Conservation (phyloP, 768 basidiomycete genomes). For the Lenzites betulinus region DNA sequence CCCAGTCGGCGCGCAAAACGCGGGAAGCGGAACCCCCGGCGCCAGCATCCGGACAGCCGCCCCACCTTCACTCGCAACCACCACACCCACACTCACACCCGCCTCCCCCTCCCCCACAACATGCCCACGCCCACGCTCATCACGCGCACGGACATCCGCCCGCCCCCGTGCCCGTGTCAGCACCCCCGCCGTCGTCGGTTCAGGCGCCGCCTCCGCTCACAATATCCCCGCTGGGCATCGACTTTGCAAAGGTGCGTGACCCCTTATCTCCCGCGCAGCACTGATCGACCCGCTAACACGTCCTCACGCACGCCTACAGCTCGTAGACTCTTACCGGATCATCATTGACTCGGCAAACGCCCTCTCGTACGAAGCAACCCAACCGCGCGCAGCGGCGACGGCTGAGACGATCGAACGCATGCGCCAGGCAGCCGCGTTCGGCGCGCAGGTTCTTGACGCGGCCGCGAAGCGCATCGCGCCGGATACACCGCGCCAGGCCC, state of each 20-base stretch:
- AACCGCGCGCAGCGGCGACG: conserved; percentile 29
- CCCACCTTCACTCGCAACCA: background rate
- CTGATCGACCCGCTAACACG: background rate
- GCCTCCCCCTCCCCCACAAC: background rate
- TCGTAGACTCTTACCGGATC: conserved; percentile 46
- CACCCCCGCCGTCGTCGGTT: conserved; percentile 19
- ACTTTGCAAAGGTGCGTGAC: conserved; percentile 45
- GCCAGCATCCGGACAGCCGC: too few relatives aligned
- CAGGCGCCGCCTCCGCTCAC: conserved; percentile 23
- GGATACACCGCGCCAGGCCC: conserved; percentile 21
- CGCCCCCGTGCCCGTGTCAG: background rate
- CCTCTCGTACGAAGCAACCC: conserved; percentile 26
- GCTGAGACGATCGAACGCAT: conserved; percentile 45
- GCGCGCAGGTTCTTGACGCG: conserved; percentile 48
- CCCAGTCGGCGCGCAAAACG: conserved; percentile 5
- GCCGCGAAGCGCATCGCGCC: conserved; percentile 21
- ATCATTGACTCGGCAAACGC: conserved; percentile 44
- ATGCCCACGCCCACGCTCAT: too few relatives aligned
- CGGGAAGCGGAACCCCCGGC: background rate
- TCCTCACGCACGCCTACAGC: conserved; percentile 28
- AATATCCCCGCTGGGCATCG: conserved; percentile 34
- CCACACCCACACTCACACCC: conserved; percentile 29
- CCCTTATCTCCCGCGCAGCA: background rate
- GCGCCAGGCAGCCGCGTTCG: conserved; percentile 45
- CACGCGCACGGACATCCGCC: conserved; percentile 17